phyloP scores from a whole-genome alignment of 1,139 yeast species.

The Suhomyces ambrosiae region DNA sequence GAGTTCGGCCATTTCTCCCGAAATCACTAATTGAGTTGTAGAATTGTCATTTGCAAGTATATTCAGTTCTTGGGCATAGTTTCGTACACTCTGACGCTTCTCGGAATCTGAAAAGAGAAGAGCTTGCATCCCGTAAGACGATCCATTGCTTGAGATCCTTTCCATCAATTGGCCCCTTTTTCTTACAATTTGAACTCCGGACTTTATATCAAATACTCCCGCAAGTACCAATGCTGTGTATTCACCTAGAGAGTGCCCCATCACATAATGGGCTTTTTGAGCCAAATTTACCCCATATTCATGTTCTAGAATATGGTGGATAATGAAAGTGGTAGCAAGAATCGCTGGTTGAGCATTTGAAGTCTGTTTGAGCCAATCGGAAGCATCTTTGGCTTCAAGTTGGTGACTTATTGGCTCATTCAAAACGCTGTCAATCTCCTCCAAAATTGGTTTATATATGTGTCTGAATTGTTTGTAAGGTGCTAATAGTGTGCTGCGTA shows the following conservation, averaged over 20 bases:
- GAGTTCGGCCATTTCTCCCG: conserved; percentile 38
- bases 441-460: conserved; percentile 22
- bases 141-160: conserved; percentile 11
- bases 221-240: conserved; percentile 51
- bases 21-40: conserved; percentile 43
- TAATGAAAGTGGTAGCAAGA: conserved; percentile 47
- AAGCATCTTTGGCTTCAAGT: conserved; percentile 16
- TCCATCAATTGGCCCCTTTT: conserved; percentile 58
- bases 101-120: conserved; percentile 27
- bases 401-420: conserved; percentile 45
- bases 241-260: conserved; percentile 68
- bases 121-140: conserved; percentile 42
- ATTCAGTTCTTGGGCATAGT: conserved; percentile 21
- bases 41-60: conserved; percentile 50
- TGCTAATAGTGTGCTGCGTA: conserved; percentile 30
- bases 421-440: conserved; percentile 66
- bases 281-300: conserved; percentile 25
- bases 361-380: conserved; percentile 30
- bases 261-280: conserved; percentile 25
- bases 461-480: conserved; percentile 23
- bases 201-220: conserved; percentile 39
- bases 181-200: conserved; percentile 52
- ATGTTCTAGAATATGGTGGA: conserved; percentile 32
- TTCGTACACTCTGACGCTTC: conserved; percentile 22
- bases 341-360: conserved; percentile 66